A percentile compares a stretch with the other conserved stretches of the same genome.
Evolutionary conservation across 2,329 filamentous ascomycete species (phyloP).

Genomic region (Verticillium longisporum): DNA sequence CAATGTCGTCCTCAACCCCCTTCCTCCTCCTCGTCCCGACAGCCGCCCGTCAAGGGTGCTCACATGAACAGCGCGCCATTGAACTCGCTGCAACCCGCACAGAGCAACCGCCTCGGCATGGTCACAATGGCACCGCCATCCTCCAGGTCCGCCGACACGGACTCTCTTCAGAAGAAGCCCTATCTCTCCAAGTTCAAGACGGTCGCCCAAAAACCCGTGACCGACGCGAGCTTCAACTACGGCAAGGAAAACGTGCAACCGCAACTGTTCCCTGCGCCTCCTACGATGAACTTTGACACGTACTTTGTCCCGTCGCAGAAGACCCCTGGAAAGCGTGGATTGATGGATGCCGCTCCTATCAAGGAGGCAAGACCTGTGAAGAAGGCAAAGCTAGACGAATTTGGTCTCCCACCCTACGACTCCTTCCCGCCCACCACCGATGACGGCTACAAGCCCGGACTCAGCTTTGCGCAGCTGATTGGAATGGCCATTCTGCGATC

Average conservation of each 20-base stretch:
- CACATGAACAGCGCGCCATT: conserved; percentile 50
- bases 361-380: conserved; percentile 62
- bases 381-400: conserved; percentile 57
- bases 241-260: conserved; percentile 54
- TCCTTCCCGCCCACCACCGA: conserved; percentile 80
- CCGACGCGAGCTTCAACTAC: conserved; percentile 25
- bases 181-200: conserved; percentile 54
- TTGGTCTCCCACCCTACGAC: conserved; percentile 58
- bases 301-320: conserved; percentile 38
- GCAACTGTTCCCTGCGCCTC: conserved; percentile 39
- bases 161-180: conserved; percentile 64
- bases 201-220: conserved; percentile 40
- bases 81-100: conserved; percentile 47
- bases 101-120: conserved; percentile 57
- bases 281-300: conserved; percentile 41
- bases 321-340: conserved; percentile 48
- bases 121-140: conserved; percentile 61
- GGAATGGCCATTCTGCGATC: conserved; percentile 94
- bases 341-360: conserved; percentile 68
- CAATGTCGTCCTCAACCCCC: conserved; percentile 63
- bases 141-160: conserved; percentile 47
- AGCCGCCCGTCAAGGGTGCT: conserved; percentile 63
- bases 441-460: conserved; percentile 80
- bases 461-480: conserved; percentile 92
- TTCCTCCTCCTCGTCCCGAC: conserved; percentile 41